A percentile compares a stretch with the other conserved stretches of the same genome.
Evolutionary conservation across 306 rosid species (phyloP).

Genomic region (Acacia crassicarpa): DNA sequence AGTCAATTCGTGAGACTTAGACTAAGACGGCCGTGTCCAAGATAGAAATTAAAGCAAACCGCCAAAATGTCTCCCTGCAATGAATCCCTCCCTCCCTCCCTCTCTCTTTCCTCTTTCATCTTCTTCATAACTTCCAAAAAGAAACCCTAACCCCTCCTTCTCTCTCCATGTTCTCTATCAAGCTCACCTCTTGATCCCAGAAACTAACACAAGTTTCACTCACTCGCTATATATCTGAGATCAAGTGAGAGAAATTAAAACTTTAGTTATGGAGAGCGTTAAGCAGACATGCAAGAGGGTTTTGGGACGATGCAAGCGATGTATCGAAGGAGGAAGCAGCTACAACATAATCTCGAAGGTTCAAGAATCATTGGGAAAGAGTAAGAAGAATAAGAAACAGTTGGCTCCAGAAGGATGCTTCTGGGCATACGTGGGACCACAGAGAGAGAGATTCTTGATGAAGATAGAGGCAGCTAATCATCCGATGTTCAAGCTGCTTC

Average conservation of each 20-base stretch:
- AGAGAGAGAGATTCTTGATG: conserved; percentile 44
- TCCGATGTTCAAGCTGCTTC: conserved; percentile 44
- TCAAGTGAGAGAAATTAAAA: not conserved
- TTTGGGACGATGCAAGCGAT: not conserved
- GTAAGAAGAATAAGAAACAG: not conserved
- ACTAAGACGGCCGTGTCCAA: not conserved
- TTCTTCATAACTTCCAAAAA: not conserved
- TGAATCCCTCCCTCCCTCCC: not conserved
- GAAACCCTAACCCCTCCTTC: not conserved
- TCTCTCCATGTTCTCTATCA: not conserved
- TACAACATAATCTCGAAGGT: not conserved
- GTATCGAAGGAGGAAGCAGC: not conserved
- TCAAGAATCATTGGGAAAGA: not conserved
- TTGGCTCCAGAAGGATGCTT: conserved; percentile 46
- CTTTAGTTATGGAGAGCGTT: not conserved
- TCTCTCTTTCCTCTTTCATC: not conserved
- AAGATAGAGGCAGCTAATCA: conserved; percentile 46
- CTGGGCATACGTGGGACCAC: conserved; percentile 50
- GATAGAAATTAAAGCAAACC: not conserved
- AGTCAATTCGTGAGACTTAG: not conserved
- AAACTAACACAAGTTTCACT: not conserved
- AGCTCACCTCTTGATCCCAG: not conserved
- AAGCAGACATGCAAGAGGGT: not conserved
- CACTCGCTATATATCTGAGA: not conserved
- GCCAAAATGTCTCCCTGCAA: not conserved